These are phyloP conservation scores for Candida schatavii DNA, from an alignment of 805 yeast species.

Conservation along the genomic window DNA sequence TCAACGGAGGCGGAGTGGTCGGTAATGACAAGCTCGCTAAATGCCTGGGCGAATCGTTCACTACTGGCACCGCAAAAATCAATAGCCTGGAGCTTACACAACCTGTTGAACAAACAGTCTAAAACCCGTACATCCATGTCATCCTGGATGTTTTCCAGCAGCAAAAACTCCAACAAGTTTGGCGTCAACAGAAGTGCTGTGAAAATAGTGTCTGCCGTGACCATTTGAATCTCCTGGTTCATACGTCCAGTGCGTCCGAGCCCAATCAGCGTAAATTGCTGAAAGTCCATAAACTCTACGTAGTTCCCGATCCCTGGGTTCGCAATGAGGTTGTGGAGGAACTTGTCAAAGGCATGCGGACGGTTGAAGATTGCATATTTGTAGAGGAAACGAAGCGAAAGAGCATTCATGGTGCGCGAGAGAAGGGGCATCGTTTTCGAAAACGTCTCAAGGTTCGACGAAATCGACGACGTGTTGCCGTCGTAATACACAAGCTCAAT, in stretches of 20 bases:
- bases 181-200: constrained; percentile 62
- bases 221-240: constrained; percentile 91
- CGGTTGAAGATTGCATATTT: constrained; percentile 72
- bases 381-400: constrained; percentile 57
- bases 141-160: constrained; percentile 80
- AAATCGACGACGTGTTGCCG: constrained; percentile 49
- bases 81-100: constrained; percentile 59
- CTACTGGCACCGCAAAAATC: constrained; percentile 91
- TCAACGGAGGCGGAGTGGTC: too few relatives aligned
- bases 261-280: constrained; percentile 85
- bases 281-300: constrained; percentile 79
- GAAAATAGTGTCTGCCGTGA: constrained; percentile 68
- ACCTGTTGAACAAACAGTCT: constrained; percentile 49
- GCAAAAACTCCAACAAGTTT: constrained; percentile 73
- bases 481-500: constrained; percentile 55
- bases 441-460: constrained; percentile 50
- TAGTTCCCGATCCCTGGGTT: constrained; percentile 49
- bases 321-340: constrained; percentile 53
- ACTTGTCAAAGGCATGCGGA: constrained; percentile 74
- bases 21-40: constrained; percentile 39
- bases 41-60: constrained; percentile 55
- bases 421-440: constrained; percentile 53
- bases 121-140: constrained; percentile 68
- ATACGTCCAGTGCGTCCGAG: constrained; percentile 84
- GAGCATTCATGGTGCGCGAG: constrained; percentile 54